Evolutionary conservation across 441 rosid genomes (phyloP).

Genomic region (Daphne laureola): DNA sequence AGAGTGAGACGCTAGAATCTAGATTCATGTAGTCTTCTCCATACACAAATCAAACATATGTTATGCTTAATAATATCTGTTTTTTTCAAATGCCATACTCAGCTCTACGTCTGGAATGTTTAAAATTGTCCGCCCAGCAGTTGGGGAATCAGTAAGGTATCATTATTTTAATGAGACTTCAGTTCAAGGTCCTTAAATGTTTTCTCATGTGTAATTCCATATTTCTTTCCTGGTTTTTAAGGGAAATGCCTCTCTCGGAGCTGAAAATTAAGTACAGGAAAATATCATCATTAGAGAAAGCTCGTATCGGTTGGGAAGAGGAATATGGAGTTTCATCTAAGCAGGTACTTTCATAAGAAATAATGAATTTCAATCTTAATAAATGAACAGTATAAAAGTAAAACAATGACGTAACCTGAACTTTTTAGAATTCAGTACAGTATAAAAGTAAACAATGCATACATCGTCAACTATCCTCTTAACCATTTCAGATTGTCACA

Average conservation of each 20-base stretch:
- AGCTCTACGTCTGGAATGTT: conserved; percentile 78
- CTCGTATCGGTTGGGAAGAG: conserved; percentile 87
- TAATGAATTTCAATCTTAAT: neutral
- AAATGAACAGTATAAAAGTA: neutral
- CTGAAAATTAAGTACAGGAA: conserved; percentile 79
- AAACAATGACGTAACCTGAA: neutral
- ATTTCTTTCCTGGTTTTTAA: conserved; percentile 20
- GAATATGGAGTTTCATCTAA: conserved; percentile 91
- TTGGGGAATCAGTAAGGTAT: conserved; percentile 95
- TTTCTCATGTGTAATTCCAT: conserved; percentile 10
- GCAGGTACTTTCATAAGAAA: conserved; percentile 46
- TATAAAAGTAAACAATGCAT: neutral
- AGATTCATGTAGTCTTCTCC: neutral
- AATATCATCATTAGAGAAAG: conserved; percentile 67
- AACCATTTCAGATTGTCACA: too few species aligned
- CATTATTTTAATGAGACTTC: neutral
- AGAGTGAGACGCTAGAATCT: too few species aligned
- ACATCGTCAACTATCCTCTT: too few species aligned
- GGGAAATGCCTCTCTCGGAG: conserved; percentile 91
- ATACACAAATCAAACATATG: neutral
- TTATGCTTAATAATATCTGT: neutral
- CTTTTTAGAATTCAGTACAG: neutral
- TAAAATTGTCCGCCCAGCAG: conserved; percentile 90
- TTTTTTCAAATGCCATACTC: conserved; percentile 8
- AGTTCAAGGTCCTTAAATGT: conserved; percentile 1